Base-by-base conservation (phyloP, 306 rosid species). In the Malus fusca region DNA sequence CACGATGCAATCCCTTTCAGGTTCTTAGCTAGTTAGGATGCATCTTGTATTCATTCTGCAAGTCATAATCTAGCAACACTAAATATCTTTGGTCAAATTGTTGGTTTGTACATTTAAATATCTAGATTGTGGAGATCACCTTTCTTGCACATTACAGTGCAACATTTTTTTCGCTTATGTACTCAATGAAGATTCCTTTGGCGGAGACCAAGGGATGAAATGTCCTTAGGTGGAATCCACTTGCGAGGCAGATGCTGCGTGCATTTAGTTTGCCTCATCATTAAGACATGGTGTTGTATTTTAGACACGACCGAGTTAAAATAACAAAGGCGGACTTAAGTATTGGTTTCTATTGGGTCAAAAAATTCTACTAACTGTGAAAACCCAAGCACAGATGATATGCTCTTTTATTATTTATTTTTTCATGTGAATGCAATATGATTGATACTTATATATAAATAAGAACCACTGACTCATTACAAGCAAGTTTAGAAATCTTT, bases 1-100 rank as follows among this genome's bases (percentile, higher is more conserved):
- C 98, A 87, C 69, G 98, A 92, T 83, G 93, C 90, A 86, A 85
- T 68, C 25, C 89, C 98, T 68, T 90, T 86, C 90, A 90, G 98
- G 98, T 92, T 51, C 58, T 69, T 70, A 63, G 75, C 81, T 61
- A 68, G 75, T 66, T 66, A 46, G 42, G 79, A 69, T 85, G 52
- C 74, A 56, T 78, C 30, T 64, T 28, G 19, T 44, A 62, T 79
- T 65, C 61, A 68, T 35, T 44, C 59, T 37, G 30, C 11, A 43
- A 59, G 15, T 65, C 56, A 68, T 68, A 15, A 68, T 28, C 46
- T 33, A 33, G 30, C 31, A 55, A 33, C n/a, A n/a, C 4, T 55
- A 33, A 33, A n/a, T 17, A 71, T 71, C 31, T 13, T 33, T 18
- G 65, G 51, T 33, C 48, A 53, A 31, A n/a, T 53, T 63, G 58